Evolutionary conservation across 2,329 filamentous ascomycete genomes (phyloP), one percentile per base, ranked within the genome.

Genomic region (Nemania serpens): DNA sequence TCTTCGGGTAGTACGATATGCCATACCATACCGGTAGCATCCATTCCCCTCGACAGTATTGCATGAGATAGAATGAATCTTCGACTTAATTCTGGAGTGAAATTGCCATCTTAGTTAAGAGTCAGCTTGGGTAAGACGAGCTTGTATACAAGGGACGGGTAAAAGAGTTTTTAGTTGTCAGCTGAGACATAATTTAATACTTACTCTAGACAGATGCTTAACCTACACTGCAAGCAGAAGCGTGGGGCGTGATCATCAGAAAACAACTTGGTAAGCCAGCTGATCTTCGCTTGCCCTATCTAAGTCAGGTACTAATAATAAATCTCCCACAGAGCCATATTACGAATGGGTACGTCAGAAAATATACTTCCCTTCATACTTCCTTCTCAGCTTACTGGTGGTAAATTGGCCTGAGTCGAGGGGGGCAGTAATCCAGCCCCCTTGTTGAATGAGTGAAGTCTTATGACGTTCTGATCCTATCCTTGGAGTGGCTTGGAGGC

Each of bases 251-350:
- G 5, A n/a, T n/a, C 4, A 39, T 39, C 11, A 5, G 15, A 12
- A n/a, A 39, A 10, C 11, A 13, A 39, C 36, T 10, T 39, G 3
- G 11, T 5, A 29, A 50, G 36, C 52, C 37, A 47, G 36, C 58
- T 46, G 43, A 61, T 50, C 50, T 37, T 46, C n/a, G 56, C 20
- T 43, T 37, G 51, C 42, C 60, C 49, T 58, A 29, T 55, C 39
- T 56, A 48, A 42, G 17, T 22, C 13, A 58, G 18, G 20, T 54
- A 37, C 57, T 64, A 64, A 59, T 64, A 61, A 64, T 64, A 64
- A 61, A 49, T 13, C 47, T 61, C 36, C 17, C 58, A 55, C 55
- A 36, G 45, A 47, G 50, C 11, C 11, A 39, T 18, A 52, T 52
- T 48, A 52, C 45, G 17, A 57, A 22, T 36, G n/a, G 36, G 13